Evolutionary conservation across 78 protist genomes (phyloP).

Genomic region (Dictyostelium discoideum): DNA sequence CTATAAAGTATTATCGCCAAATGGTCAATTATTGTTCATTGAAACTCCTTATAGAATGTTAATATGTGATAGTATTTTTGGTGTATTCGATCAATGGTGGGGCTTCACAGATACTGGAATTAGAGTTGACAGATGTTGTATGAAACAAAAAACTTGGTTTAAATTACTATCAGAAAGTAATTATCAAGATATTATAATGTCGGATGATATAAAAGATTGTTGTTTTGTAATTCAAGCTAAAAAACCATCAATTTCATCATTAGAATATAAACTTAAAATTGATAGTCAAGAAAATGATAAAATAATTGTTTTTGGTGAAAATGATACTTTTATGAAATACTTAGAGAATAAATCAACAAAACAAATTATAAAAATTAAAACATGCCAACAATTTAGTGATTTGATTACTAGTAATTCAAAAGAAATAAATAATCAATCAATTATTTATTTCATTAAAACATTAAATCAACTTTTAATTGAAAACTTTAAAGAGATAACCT

Average conservation of each 20-base stretch:
- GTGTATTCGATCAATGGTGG: conserved; percentile 19
- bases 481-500: not conserved
- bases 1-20: not conserved
- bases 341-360: not conserved
- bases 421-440: not conserved
- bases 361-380: too few relatives aligned
- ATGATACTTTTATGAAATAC: not conserved
- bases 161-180: not conserved
- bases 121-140: conserved; percentile 21
- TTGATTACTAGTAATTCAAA: not conserved
- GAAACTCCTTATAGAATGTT: not conserved
- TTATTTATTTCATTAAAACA: not conserved
- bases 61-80: not conserved
- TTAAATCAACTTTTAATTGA: not conserved
- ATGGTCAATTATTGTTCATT: conserved; percentile 5
- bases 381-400: not conserved
- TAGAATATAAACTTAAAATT: not conserved
- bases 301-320: not conserved
- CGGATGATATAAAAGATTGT: not conserved
- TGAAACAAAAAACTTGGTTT: conserved; percentile 19
- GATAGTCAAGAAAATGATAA: not conserved
- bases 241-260: not conserved
- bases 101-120: not conserved
- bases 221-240: not conserved
- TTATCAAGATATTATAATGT: not conserved